Conservation (phyloP, 176 grass and related monocot species). For the Themeda triandra region DNA sequence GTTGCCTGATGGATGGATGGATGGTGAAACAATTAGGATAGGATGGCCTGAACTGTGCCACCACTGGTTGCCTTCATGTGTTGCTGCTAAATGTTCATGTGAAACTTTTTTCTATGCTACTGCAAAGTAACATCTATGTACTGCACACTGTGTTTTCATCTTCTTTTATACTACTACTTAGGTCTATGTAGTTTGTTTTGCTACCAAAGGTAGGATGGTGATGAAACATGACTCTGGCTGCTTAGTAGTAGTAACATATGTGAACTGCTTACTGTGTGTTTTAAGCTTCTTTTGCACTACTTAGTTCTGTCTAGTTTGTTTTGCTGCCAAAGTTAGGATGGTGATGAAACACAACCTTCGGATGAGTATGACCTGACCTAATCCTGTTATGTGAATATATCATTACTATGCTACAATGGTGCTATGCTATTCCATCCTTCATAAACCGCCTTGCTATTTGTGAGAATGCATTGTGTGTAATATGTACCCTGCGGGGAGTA, state of each 20-base stretch:
- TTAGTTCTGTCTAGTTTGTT: conserved; percentile 22
- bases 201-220: background rate
- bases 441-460: conserved; percentile 19
- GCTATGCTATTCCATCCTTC: background rate
- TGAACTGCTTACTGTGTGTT: background rate
- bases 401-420: background rate
- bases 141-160: background rate
- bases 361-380: background rate
- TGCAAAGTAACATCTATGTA: conserved; percentile 6
- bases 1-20: conserved; percentile 1
- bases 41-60: background rate
- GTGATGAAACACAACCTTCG: background rate
- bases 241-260: conserved; percentile 14
- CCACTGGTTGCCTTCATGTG: conserved; percentile 23
- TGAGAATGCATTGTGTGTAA: background rate
- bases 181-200: conserved; percentile 20
- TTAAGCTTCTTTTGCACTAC: background rate
- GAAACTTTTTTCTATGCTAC: conserved; percentile 19
- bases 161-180: background rate
- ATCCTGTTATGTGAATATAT: background rate
- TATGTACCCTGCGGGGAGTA: background rate
- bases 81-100: background rate
- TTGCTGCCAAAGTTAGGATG: conserved; percentile 8
- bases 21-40: conserved; percentile 35
- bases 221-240: background rate